These are phyloP conservation scores for Komagataella populi DNA, from an alignment of 805 yeast genomes.

Conservation along the genomic window DNA sequence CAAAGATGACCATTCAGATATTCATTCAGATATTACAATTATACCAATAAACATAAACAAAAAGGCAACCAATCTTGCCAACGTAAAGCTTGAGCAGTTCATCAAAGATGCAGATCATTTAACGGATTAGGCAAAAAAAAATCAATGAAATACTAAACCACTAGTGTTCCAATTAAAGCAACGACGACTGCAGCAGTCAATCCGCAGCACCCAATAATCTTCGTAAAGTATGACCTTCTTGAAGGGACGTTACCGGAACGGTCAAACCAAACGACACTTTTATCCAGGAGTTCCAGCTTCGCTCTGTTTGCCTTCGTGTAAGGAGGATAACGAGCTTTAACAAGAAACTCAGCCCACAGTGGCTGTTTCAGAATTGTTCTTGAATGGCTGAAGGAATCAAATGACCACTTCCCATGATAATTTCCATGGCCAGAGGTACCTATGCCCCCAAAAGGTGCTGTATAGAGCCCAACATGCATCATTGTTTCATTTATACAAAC, in stretches of 20 bases:
- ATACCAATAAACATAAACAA: slow-evolving; percentile 58
- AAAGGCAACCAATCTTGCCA: slow-evolving; percentile 57
- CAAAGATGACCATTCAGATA: slow-evolving; percentile 10
- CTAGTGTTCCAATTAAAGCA: neutral
- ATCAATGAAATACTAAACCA: neutral
- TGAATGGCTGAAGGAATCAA: slow-evolving; percentile 64
- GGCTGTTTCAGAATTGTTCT: slow-evolving; percentile 56
- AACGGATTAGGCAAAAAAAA: slow-evolving; percentile 6
- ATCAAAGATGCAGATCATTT: slow-evolving; percentile 8
- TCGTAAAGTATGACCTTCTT: neutral
- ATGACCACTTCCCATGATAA: slow-evolving; percentile 66
- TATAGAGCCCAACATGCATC: slow-evolving; percentile 51
- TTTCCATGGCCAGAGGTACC: slow-evolving; percentile 76
- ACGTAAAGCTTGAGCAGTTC: slow-evolving; percentile 29
- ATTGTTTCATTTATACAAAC: slow-evolving; percentile 57
- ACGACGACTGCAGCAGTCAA: neutral
- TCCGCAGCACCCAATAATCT: neutral
- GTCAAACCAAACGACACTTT: neutral
- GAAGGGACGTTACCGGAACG: neutral
- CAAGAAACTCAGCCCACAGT: slow-evolving; percentile 43
- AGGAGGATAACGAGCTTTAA: slow-evolving; percentile 61
- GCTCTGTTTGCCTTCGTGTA: slow-evolving; percentile 18
- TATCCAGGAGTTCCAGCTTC: neutral
- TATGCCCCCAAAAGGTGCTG: slow-evolving; percentile 85
- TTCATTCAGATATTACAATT: slow-evolving; percentile 30